Conservation (phyloP, 2,329 filamentous ascomycete genomes). For the Claviceps sp. region DNA sequence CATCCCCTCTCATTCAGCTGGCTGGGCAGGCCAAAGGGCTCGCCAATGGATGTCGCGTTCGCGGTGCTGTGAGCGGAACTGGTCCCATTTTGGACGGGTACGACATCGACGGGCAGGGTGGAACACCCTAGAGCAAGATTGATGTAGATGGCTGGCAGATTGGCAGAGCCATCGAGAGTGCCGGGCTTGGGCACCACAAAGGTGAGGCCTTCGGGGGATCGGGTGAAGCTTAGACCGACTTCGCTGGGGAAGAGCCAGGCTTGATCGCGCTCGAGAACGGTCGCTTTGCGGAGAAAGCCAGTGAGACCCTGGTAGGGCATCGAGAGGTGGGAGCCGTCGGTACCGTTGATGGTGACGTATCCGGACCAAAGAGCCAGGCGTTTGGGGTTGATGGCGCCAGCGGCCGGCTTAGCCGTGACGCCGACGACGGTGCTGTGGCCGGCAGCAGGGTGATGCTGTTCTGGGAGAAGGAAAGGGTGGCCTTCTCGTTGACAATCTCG, state of each 20-base stretch:
- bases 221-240: constrained; percentile 10
- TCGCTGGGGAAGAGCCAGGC: constrained; percentile 16
- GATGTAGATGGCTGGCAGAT: constrained; percentile 3
- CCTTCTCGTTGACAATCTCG: constrained; percentile 25
- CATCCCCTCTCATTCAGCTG: constrained; percentile 10
- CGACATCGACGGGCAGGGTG: constrained; percentile 27
- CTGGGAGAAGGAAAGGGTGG: constrained; percentile 27
- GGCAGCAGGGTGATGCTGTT: constrained; percentile 29
- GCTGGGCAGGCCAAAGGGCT: constrained; percentile 26
- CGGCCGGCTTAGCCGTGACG: constrained; percentile 28
- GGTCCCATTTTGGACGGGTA: constrained; percentile 15
- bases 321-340: constrained; percentile 21
- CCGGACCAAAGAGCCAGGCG: constrained; percentile 29
- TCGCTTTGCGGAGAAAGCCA: constrained; percentile 18
- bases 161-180: constrained; percentile 12
- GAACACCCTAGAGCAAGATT: constrained; percentile 30
- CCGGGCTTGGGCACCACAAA: constrained; percentile 27
- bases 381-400: constrained; percentile 20
- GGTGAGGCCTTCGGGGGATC: constrained; percentile 19
- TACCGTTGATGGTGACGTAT: constrained; percentile 26
- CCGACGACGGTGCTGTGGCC: constrained; percentile 29
- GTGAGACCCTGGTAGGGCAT: constrained; percentile 27
- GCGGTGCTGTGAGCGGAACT: constrained; percentile 18
- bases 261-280: constrained; percentile 10
- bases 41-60: constrained; percentile 25